Base-by-base conservation (phyloP, 1,284 basidiomycete species). In the Moesziomyces globuligerus region DNA sequence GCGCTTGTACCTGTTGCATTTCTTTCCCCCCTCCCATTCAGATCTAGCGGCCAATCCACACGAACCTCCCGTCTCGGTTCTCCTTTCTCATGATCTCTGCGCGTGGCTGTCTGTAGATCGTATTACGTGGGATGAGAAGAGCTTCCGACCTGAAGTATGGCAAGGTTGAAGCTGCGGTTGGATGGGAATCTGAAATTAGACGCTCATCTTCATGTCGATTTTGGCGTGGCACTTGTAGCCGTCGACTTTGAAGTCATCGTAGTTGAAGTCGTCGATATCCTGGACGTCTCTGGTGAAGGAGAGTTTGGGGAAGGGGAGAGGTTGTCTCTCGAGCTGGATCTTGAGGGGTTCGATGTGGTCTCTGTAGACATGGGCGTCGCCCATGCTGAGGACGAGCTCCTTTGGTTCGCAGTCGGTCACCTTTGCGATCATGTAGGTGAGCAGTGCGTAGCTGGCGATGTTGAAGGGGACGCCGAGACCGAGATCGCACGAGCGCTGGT, bases 191-290 rank as follows among this genome's bases (percentile, higher is more conserved):
- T 28, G 26, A 28, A 28, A 28, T 24, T 86, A 93, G 37, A 96
- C 92, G 82, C 92, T 94, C 95, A 98, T 98, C 86, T 94, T 94
- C 95, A 98, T 98, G 49, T 91, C 86, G 77, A 98, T 93, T 73
- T 88, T 87, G 7, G 90, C 90, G 81, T 93, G 88, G 11, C 92
- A 91, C 67, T 91, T 87, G 81, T 98, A 98, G 0, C 90, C 91
- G 58, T 91, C 89, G 9, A 98, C 88, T 40, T 90, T 86, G 64
- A 98, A 89, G 83, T 98, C 94, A 20, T 89, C 89, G 47, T 86
- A 87, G 57, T 84, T 86, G 82, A 97, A 95, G 37, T 89, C 90
- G 82, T 97, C 94, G 43, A 98, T 93, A 36, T 86, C 84, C 13
- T 86, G 86, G 20, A 88, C 85, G 55, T 91, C 86, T 17, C 78